These are phyloP conservation scores for Hericium coralloides DNA, from an alignment of 768 basidiomycete species.

Conservation along the genomic window DNA sequence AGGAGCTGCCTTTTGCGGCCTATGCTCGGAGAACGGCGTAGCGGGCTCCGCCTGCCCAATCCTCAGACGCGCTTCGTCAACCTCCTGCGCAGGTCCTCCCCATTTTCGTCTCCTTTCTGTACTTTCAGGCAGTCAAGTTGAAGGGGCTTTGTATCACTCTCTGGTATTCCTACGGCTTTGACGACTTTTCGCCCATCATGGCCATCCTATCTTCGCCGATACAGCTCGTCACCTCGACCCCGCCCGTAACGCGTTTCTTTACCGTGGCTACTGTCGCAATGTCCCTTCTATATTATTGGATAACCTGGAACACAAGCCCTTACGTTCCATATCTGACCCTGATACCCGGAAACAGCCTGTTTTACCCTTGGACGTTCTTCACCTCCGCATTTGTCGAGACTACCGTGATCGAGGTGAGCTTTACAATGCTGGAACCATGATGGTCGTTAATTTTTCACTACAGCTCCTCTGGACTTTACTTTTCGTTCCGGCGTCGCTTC, in stretches of 20 bases:
- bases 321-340: conserved; percentile 63
- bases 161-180: too few relatives aligned
- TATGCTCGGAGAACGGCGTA: neutral
- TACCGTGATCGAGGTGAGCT: conserved; percentile 70
- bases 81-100: neutral
- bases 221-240: conserved; percentile 59
- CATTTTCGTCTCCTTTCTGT: neutral
- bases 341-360: conserved; percentile 72
- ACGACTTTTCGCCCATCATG: conserved; percentile 32
- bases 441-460: neutral
- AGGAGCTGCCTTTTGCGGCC: neutral
- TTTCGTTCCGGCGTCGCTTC: conserved; percentile 71
- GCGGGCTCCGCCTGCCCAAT: neutral
- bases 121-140: too few relatives aligned
- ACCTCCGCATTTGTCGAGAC: conserved; percentile 85
- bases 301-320: conserved; percentile 42
- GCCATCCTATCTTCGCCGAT: conserved; percentile 69
- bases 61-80: neutral
- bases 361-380: conserved; percentile 91
- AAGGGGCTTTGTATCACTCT: too few relatives aligned
- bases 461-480: conserved; percentile 75
- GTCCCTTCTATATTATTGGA: conserved; percentile 56
- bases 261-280: conserved; percentile 49
- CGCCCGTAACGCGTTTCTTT: conserved; percentile 71
- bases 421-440: neutral